Base-by-base conservation (phyloP, 495 filamentous ascomycete genomes). In the Filosporella fistucella region DNA sequence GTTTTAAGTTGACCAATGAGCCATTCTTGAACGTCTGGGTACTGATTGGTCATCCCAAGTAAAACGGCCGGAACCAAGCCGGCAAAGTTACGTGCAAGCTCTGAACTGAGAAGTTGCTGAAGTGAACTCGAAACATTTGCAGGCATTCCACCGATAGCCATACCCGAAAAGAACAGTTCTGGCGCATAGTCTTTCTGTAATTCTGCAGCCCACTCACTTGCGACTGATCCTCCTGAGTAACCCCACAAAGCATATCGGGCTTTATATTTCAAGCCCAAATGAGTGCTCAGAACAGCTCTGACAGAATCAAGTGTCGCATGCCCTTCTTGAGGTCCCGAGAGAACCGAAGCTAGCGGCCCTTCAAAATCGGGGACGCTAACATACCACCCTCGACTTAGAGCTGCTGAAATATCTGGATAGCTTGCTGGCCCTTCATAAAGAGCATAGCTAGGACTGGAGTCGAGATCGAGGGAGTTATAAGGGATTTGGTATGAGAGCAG, bases 151-250 rank as follows among this genome's bases (percentile, higher is more conserved):
- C 78, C 78, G 9, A 77, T 49, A 0, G 67, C 70, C 47, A 66
- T 70, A 12, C 75, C 72, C 29, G 61, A 63, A 41, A 81, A 67
- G 17, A 65, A 42, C 4, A 83, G 55, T 28, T 80, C 76, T 1
- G 77, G 70, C 1, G 77, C 75, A 50, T 82, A 81, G 4, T 54
- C 34, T 75, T 70, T 42, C 78, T 47, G 50, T 74, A 72, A 18
- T 21, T 42, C 36, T 2, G 37, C 46, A 14, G 37, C 37, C 24
- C 41, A 34, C 26, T 67, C 72, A 2, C 67, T 74, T 0, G 77
- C 77, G 38, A 81, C 62, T 3, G 68, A 62, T 23, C 77, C 78
- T 13, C 78, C 78, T 5, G 70, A 75, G 51, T 81, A 82, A 3
- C 77, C 78, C 71, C 69, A 78, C 53, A 78, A 46, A 0, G 64